phyloP scores from a whole-genome alignment of 1,139 yeast genomes.

The Magnusiomyces suaveolens region DNA sequence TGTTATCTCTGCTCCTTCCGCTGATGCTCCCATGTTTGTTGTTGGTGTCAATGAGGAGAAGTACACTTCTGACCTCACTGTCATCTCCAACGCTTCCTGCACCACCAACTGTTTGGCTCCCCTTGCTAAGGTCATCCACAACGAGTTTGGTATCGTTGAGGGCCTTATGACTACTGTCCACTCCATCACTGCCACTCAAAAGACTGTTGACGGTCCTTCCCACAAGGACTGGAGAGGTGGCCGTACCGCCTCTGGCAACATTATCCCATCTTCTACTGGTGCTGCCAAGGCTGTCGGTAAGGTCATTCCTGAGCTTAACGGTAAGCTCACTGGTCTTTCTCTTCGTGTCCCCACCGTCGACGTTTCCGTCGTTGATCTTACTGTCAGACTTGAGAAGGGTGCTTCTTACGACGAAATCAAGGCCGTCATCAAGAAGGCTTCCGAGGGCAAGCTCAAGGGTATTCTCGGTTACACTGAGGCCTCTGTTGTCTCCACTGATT shows the following conservation, averaged over 20 bases:
- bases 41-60: constrained; percentile 70
- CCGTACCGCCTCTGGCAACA: constrained; percentile 84
- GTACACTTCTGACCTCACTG: constrained; percentile 60
- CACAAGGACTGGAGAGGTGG: constrained; percentile 95
- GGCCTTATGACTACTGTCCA: constrained; percentile 89
- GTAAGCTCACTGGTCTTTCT: constrained; percentile 83
- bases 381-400: constrained; percentile 57
- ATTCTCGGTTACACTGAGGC: constrained; percentile 77
- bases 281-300: constrained; percentile 91
- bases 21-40: constrained; percentile 85
- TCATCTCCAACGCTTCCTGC: constrained; percentile 80
- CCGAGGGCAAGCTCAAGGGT: constrained; percentile 66
- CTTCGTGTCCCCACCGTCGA: constrained; percentile 83
- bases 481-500: constrained; percentile 78
- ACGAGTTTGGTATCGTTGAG: constrained; percentile 71
- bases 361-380: constrained; percentile 70
- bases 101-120: constrained; percentile 89
- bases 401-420: constrained; percentile 70
- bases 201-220: constrained; percentile 87
- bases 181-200: constrained; percentile 85
- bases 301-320: constrained; percentile 80
- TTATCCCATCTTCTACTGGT: constrained; percentile 84
- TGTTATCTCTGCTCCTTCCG: constrained; percentile 78
- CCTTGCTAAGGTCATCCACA: constrained; percentile 74
- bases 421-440: constrained; percentile 52